Percentiles rank a stretch among this genome's conserved stretches.
Evolutionary conservation across 1,284 basidiomycete species (phyloP).

Genomic region (Meira nashicola): DNA sequence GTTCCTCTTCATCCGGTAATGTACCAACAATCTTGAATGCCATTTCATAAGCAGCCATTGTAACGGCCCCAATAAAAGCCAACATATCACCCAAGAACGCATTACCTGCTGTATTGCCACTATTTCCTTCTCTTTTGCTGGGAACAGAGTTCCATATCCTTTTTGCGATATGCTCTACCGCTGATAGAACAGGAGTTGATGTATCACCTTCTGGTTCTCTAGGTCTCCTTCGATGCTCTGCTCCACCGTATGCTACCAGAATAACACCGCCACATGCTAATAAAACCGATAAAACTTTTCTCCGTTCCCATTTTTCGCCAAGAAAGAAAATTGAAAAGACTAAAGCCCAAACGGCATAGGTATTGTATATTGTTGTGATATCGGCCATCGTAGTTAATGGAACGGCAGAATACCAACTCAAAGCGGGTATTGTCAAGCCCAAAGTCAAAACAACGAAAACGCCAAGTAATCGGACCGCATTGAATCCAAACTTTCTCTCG

Average conservation of each 20-base stretch:
- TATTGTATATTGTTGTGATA: constrained; percentile 52
- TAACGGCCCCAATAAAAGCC: constrained; percentile 45
- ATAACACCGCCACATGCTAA: constrained; percentile 44
- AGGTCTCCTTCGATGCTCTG: constrained; percentile 31
- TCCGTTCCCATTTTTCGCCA: constrained; percentile 42
- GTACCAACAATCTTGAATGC: constrained; percentile 46
- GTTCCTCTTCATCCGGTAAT: constrained; percentile 34
- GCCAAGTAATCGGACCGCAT: constrained; percentile 18
- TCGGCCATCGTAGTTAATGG: constrained; percentile 51
- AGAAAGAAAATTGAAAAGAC: constrained; percentile 51
- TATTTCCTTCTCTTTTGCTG: not conserved
- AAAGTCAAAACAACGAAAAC: constrained; percentile 39
- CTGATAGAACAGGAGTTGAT: not conserved
- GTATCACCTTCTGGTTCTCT: constrained; percentile 19
- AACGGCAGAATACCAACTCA: constrained; percentile 51
- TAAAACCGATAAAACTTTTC: constrained; percentile 44
- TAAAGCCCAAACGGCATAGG: constrained; percentile 50
- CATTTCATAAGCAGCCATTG: constrained; percentile 51
- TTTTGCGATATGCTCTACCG: not conserved
- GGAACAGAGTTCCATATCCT: not conserved
- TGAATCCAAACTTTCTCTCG: constrained; percentile 8
- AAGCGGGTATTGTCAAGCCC: constrained; percentile 43
- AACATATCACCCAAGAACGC: constrained; percentile 41
- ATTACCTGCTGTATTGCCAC: constrained; percentile 11
- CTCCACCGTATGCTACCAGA: constrained; percentile 46